These are phyloP conservation scores for Diaporthe eres DNA, from an alignment of 2,329 filamentous ascomycete species.

Conservation along the genomic window DNA sequence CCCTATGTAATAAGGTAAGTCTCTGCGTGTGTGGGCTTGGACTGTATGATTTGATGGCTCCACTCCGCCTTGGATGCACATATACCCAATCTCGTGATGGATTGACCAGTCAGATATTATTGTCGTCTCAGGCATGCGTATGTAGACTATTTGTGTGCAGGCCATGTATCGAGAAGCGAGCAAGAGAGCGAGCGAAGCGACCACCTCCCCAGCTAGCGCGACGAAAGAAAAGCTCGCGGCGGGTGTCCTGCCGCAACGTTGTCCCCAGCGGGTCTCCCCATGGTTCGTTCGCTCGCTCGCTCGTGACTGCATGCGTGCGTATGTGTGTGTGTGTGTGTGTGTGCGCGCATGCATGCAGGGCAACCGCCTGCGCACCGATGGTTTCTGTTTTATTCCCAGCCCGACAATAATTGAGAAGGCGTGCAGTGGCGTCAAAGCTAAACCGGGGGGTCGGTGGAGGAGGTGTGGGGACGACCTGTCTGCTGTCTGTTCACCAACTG, in stretches of 20 bases:
- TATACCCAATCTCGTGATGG: neutral
- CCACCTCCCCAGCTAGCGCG: neutral
- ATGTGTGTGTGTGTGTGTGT: neutral
- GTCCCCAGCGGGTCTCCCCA: neutral
- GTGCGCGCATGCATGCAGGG: neutral
- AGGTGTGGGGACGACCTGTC: neutral
- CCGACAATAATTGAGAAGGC: slow-evolving; percentile 14
- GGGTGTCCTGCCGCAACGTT: neutral
- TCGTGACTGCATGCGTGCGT: slow-evolving; percentile 5
- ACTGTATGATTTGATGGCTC: neutral
- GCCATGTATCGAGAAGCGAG: neutral
- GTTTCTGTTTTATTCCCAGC: slow-evolving; percentile 1
- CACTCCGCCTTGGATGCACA: neutral
- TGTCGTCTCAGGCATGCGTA: neutral
- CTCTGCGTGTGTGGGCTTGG: neutral
- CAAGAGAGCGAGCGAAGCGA: slow-evolving; percentile 20
- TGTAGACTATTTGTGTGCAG: neutral
- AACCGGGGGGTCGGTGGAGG: slow-evolving; percentile 3
- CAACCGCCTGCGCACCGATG: slow-evolving; percentile 20
- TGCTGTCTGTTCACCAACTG: neutral
- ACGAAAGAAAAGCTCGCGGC: neutral
- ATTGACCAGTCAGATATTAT: neutral
- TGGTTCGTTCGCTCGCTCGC: neutral
- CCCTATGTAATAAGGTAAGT: neutral
- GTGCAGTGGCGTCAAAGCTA: slow-evolving; percentile 27